Evolutionary conservation across 345 rosid genomes (phyloP), one percentile per base, ranked within the genome.

Genomic region (Gossypium turneri): DNA sequence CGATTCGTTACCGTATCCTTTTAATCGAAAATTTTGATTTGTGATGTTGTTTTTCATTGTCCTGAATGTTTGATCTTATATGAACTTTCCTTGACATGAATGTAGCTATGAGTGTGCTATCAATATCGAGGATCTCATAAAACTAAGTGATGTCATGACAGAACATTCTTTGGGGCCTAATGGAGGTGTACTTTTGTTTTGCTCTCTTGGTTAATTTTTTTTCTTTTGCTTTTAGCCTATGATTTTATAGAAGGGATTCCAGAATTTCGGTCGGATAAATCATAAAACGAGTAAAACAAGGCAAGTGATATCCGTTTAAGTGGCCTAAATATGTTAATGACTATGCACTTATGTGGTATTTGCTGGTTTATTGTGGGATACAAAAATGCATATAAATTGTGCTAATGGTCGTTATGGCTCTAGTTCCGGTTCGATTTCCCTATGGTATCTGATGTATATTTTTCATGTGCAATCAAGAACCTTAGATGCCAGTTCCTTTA

Each of bases 151-250:
- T 85, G 97, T 89, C 34, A 96, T 93, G 97, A 2, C 22, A 12
- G 94, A 25, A 12, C 94, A 83, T 82, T 83, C 97, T 20, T 97
- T 95, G 71, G 98, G 98, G 57, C 99, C 99, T 29, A 91, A 91
- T 77, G 99, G 98, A 88, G 99, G 98, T 91, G 67, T 20, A 63
- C 61, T 3, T 19, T 17, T 41, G 88, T 34, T 34, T 53, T 34
- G 7, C 41, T 68, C 65, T 10, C 53, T 67, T 22, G 85, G 25
- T 41, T 67, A 22, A 41, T 41, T 1, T 13, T 48, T 53, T 51
- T 27, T 27, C 3, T 52, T 34, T 34, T 5, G 41, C 27, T 73
- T 72, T 75, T 59, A 3, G 62, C 22, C 25, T 43, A 7, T n/a
- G 38, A 10, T 43, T 22, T 2, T 17, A 19, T 12, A 15, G 24